Base-by-base conservation (phyloP, 768 basidiomycete genomes). In the Pleurotus tuoliensis region DNA sequence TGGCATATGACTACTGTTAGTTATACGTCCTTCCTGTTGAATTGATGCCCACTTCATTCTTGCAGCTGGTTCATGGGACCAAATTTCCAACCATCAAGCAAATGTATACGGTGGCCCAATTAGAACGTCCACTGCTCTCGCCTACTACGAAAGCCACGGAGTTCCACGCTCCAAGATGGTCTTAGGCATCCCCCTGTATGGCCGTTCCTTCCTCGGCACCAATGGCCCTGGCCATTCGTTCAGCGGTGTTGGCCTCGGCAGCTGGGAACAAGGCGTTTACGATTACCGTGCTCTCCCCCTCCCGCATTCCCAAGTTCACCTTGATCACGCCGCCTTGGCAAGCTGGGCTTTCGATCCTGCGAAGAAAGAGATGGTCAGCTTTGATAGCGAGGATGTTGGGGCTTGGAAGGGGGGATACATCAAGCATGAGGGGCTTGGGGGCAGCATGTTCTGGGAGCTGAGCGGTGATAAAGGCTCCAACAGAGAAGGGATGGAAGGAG, bases 381-480 rank as follows among this genome's bases (percentile, higher is more conserved):
- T 83, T 66, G 93, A 96, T 66, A 81, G 74, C 43, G 88, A 87
- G 55, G 72, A 81, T 18, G 79, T 90, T 1, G 92, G 80, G 2
- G 68, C 69, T 51, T 79, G 80, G 80, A 94, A 95, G 69, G 92
- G 90, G 12, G 78, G 80, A 57, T 98, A 88, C 75, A 94, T 98
- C 66, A 76, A 75, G 63, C 77, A 81, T 37, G 82, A 88, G 65
- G 82, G 83, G 0, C 73, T 98, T 3, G 92, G 90, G 5, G 97
- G 97, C 0, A 90, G 88, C 55, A 99, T 99, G 97, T 88, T 88
- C 62, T 94, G 92, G 92, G 92, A 95, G 68, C 76, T 96, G 41
- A 89, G 87, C 62, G 93, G 92, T 2, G 96, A 98, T 72, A 92
- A 93, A 68, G 83, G 83, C 1, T 46, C 41, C 20, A 62, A 68